phyloP scores from a whole-genome alignment of 805 yeast genomes.

The Komagataella pseudopastoris region DNA sequence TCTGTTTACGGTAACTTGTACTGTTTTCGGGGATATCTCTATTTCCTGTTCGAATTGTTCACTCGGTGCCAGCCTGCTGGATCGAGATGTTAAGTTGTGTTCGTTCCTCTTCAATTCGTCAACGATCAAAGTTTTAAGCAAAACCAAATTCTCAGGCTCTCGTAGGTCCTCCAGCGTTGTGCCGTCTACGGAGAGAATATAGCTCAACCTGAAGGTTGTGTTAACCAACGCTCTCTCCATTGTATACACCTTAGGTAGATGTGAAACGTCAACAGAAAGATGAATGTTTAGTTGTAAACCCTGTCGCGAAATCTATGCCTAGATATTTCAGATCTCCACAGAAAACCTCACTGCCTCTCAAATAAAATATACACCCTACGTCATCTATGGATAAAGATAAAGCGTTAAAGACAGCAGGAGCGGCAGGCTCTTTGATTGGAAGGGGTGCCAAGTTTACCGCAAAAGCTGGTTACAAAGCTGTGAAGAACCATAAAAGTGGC shows the following conservation, averaged over 20 bases:
- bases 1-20: neutral
- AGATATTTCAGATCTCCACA: neutral
- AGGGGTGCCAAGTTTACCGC: slow-evolving; percentile 32
- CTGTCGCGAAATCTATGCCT: neutral
- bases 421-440: slow-evolving; percentile 38
- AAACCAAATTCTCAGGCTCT: neutral
- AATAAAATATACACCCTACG: slow-evolving; percentile 14
- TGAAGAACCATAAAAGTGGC: slow-evolving; percentile 20
- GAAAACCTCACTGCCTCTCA: neutral
- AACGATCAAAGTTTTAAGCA: neutral
- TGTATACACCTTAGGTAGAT: neutral
- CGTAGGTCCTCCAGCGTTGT: neutral
- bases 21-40: neutral
- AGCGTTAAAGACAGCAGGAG: slow-evolving; percentile 33
- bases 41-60: neutral
- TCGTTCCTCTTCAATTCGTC: neutral
- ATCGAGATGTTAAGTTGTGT: neutral
- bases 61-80: neutral
- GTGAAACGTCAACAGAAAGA: neutral
- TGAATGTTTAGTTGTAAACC: neutral
- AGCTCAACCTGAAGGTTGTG: neutral
- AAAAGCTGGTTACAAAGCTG: slow-evolving; percentile 31
- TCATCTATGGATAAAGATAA: slow-evolving; percentile 42
- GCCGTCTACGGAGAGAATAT: neutral
- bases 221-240: neutral